These are phyloP conservation scores for Mucor saturninus DNA, from an alignment of 371 early-diverging fungal genomes.

Conservation along the genomic window DNA sequence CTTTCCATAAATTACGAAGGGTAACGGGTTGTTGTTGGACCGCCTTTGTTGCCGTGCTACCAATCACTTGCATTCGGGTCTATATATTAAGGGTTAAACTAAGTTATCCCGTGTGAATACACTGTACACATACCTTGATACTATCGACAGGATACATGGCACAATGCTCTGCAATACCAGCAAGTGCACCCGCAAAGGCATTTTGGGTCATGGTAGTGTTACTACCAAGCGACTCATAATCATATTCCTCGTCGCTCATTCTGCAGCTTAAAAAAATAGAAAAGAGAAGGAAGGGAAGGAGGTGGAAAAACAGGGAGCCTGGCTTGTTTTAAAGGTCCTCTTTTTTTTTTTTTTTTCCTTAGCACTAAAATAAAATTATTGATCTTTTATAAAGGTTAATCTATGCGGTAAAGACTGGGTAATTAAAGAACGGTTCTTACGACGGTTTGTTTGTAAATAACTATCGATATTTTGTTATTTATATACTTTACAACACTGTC, in stretches of 20 bases:
- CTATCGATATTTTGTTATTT: no score
- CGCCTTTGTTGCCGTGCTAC: conserved; percentile 8
- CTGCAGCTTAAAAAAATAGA: not conserved
- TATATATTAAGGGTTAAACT: conserved; percentile 3
- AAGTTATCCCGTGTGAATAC: not conserved
- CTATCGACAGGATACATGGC: conserved; percentile 95
- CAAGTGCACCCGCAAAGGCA: conserved; percentile 91
- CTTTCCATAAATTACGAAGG: conserved; percentile 83
- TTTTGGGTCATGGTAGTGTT: conserved; percentile 79
- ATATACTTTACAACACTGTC: no score
- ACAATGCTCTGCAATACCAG: conserved; percentile 96
- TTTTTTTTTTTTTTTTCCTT: not conserved
- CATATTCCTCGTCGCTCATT: conserved; percentile 59
- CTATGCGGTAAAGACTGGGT: no score
- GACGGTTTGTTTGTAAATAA: no score
- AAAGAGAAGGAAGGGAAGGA: not conserved
- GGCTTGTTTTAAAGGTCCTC: not conserved
- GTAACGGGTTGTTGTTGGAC: conserved; percentile 16
- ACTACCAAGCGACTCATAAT: conserved; percentile 91
- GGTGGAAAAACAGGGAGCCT: conserved; percentile 3
- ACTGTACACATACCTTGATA: conserved; percentile 74
- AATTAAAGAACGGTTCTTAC: no score
- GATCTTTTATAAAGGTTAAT: conserved; percentile 10
- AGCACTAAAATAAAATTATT: not conserved
- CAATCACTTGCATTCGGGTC: conserved; percentile 56